Evolutionary conservation across 352 stramenopile species (phyloP).

Genomic region (Globisporangium nagaii): DNA sequence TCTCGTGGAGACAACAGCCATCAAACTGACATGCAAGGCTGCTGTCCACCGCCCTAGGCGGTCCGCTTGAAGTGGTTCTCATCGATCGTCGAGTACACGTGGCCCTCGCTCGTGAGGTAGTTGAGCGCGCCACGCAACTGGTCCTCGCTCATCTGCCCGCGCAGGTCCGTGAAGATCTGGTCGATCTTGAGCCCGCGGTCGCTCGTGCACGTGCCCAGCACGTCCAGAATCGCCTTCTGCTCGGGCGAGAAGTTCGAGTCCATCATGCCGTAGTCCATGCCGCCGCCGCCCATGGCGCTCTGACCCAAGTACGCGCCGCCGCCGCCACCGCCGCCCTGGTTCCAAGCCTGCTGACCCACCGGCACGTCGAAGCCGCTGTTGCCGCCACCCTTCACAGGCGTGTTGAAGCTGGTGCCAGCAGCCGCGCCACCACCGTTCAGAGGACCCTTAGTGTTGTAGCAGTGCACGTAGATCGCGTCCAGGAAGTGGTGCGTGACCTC

Average conservation of each 20-base stretch:
- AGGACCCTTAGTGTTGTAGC: conserved; percentile 74
- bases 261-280: conserved; percentile 64
- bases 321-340: conserved; percentile 13
- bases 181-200: conserved; percentile 79
- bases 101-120: conserved; percentile 82
- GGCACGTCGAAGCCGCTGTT: conserved; percentile 17
- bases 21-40: too few relatives aligned
- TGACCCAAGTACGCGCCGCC: conserved; percentile 21
- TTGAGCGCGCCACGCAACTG: conserved; percentile 67
- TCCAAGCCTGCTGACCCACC: conserved; percentile 23
- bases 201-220: conserved; percentile 60
- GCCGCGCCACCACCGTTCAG: conserved; percentile 25
- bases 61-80: conserved; percentile 89
- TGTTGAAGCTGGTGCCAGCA: conserved; percentile 16
- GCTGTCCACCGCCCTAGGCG: conserved; percentile 24
- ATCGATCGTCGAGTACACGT: conserved; percentile 91
- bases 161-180: conserved; percentile 63
- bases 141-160: conserved; percentile 56
- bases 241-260: conserved; percentile 72
- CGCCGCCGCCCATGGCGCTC: conserved; percentile 7
- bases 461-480: conserved; percentile 90
- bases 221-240: conserved; percentile 76
- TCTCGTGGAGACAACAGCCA: too few relatives aligned
- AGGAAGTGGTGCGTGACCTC: conserved; percentile 96
- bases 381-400: conserved; percentile 30